These are phyloP conservation scores for Tarenaya hassleriana DNA, from an alignment of 345 rosid species.

Conservation along the genomic window DNA sequence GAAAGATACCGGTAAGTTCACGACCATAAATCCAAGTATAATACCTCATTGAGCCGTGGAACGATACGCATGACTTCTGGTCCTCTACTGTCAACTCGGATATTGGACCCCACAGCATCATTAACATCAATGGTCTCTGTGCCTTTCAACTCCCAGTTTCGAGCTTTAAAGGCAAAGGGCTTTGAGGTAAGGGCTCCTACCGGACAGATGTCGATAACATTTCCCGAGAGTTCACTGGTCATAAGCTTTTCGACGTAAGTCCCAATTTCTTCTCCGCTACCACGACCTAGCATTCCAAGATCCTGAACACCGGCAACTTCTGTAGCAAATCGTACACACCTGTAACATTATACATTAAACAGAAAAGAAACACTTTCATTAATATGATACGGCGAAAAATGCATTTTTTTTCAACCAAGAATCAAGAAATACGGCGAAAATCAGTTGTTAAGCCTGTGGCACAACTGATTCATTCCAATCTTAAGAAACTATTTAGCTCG, in stretches of 20 bases:
- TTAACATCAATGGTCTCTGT: constrained; percentile 93
- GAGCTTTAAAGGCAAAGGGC: constrained; percentile 97
- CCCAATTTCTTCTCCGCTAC: constrained; percentile 99
- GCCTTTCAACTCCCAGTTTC: constrained; percentile 98
- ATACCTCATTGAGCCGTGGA: constrained; percentile 96
- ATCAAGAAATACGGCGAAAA: not conserved
- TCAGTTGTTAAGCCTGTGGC: not conserved
- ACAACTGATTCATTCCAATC: not conserved
- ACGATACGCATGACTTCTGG: constrained; percentile 93
- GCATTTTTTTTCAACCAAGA: too few relatives aligned
- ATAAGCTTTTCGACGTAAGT: constrained; percentile 97
- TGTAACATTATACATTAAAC: constrained; percentile 25
- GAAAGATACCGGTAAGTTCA: not conserved
- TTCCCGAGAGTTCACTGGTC: constrained; percentile 99
- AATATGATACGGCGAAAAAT: not conserved
- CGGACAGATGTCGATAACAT: constrained; percentile 95
- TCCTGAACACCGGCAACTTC: constrained; percentile 98
- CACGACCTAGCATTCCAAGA: constrained; percentile 99
- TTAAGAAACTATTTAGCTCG: constrained; percentile 1
- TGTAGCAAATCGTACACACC: constrained; percentile 97
- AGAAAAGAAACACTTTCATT: constrained; percentile 16
- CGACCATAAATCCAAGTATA: not conserved
- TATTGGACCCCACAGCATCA: constrained; percentile 96
- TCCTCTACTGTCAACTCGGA: constrained; percentile 95
- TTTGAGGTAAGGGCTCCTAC: constrained; percentile 98